Evolutionary conservation across 768 basidiomycete genomes (phyloP).

Genomic region (Tylopilus subfusipes): DNA sequence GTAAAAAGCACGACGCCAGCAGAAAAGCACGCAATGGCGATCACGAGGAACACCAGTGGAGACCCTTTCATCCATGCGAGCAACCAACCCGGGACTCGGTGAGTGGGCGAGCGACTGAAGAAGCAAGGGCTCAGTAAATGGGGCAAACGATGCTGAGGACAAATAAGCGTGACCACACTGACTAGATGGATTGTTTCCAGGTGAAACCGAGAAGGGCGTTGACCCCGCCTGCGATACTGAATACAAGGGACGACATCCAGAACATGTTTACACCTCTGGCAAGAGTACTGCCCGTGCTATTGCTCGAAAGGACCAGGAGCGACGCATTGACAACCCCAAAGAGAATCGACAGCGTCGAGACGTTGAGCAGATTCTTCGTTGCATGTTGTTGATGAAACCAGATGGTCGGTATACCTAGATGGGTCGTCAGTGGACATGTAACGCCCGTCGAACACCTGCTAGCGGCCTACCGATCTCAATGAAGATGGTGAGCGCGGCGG

Average conservation of each 20-base stretch:
- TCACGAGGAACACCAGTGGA: slow-evolving; percentile 76
- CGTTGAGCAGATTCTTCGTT: slow-evolving; percentile 43
- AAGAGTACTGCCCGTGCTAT: slow-evolving; percentile 28
- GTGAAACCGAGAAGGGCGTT: slow-evolving; percentile 50
- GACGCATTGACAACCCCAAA: slow-evolving; percentile 51
- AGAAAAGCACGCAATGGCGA: slow-evolving; percentile 79
- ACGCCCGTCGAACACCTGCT: not conserved
- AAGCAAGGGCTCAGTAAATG: not conserved
- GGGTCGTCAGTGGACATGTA: not conserved
- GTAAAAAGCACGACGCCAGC: slow-evolving; percentile 72
- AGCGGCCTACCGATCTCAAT: slow-evolving; percentile 45
- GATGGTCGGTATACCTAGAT: slow-evolving; percentile 47
- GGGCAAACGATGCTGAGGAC: not conserved
- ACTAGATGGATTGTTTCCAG: slow-evolving; percentile 57
- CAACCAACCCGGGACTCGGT: slow-evolving; percentile 55
- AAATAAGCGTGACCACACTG: slow-evolving; percentile 13
- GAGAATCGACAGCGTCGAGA: slow-evolving; percentile 53
- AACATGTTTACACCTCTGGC: slow-evolving; percentile 44
- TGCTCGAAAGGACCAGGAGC: slow-evolving; percentile 42
- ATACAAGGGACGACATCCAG: slow-evolving; percentile 52
- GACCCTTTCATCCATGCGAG: slow-evolving; percentile 81
- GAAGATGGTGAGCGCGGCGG: slow-evolving; percentile 44
- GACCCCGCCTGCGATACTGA: slow-evolving; percentile 51
- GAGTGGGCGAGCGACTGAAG: slow-evolving; percentile 44
- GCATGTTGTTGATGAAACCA: slow-evolving; percentile 51